Percentiles rank a stretch among this genome's conserved stretches.
Conservation (phyloP, 2,329 filamentous ascomycete genomes). For the Ascochyta fabae region DNA sequence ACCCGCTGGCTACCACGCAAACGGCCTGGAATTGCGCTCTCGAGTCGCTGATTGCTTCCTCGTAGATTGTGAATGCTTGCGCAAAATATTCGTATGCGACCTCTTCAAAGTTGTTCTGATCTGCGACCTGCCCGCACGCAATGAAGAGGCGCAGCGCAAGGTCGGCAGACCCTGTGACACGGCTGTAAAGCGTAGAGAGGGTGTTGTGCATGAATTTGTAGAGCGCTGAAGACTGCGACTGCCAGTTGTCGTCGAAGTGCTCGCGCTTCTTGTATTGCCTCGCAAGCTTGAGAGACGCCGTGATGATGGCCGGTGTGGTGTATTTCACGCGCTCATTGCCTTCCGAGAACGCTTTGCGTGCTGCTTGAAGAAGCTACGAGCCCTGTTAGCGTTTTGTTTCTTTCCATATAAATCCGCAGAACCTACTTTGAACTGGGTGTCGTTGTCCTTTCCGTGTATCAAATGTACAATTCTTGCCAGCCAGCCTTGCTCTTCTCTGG, state of each 20-base stretch:
- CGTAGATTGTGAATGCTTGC: slow-evolving; percentile 97
- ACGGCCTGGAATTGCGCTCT: slow-evolving; percentile 98
- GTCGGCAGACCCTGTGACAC: slow-evolving; percentile 86
- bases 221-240: slow-evolving; percentile 75
- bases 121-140: slow-evolving; percentile 89
- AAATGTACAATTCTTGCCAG: slow-evolving; percentile 90
- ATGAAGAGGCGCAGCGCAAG: slow-evolving; percentile 89
- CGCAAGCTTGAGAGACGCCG: slow-evolving; percentile 86
- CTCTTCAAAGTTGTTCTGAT: slow-evolving; percentile 91
- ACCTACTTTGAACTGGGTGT: slow-evolving; percentile 81
- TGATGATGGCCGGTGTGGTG: slow-evolving; percentile 91
- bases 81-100: slow-evolving; percentile 98
- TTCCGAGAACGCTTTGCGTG: slow-evolving; percentile 84
- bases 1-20: slow-evolving; percentile 85
- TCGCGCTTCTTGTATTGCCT: slow-evolving; percentile 88
- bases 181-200: slow-evolving; percentile 84
- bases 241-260: slow-evolving; percentile 80
- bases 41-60: slow-evolving; percentile 94
- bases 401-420: background rate
- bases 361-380: slow-evolving; percentile 77
- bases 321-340: slow-evolving; percentile 96
- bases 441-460: slow-evolving; percentile 82
- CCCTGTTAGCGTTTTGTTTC: slow-evolving; percentile 12
- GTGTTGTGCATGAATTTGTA: slow-evolving; percentile 96
- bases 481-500: slow-evolving; percentile 97